These are phyloP conservation scores for Metarhizium sp. DNA, from an alignment of 2,329 filamentous ascomycete species.

Conservation along the genomic window DNA sequence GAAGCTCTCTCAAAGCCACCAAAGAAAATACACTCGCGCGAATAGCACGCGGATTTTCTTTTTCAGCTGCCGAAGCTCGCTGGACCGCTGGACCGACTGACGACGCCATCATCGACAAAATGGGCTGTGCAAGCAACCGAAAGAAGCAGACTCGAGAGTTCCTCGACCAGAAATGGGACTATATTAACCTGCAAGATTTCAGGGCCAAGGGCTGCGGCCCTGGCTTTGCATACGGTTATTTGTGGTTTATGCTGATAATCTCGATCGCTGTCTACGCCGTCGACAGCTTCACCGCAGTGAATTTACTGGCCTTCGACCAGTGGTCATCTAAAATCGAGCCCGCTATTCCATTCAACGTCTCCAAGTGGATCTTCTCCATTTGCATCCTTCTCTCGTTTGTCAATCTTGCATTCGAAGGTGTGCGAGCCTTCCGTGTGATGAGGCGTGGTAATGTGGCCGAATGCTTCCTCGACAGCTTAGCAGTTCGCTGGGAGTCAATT, in stretches of 20 bases:
- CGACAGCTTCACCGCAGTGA: slow-evolving; percentile 89
- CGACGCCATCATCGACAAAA: slow-evolving; percentile 26
- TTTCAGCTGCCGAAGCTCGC: not conserved
- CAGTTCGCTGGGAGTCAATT: slow-evolving; percentile 74
- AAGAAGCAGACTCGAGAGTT: slow-evolving; percentile 55
- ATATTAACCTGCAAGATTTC: slow-evolving; percentile 72
- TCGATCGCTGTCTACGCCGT: slow-evolving; percentile 80
- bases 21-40: not conserved
- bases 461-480: slow-evolving; percentile 82
- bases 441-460: slow-evolving; percentile 78
- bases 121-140: slow-evolving; percentile 57
- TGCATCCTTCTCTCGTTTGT: slow-evolving; percentile 88
- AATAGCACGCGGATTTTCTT: not conserved
- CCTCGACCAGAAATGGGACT: slow-evolving; percentile 90
- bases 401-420: slow-evolving; percentile 70
- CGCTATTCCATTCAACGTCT: slow-evolving; percentile 63
- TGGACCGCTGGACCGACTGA: not conserved
- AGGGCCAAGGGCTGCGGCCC: slow-evolving; percentile 70
- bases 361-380: slow-evolving; percentile 90
- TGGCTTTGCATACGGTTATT: slow-evolving; percentile 71
- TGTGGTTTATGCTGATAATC: slow-evolving; percentile 71
- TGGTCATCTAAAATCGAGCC: slow-evolving; percentile 83
- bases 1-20: not conserved
- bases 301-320: slow-evolving; percentile 77
- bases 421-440: slow-evolving; percentile 74